A percentile compares a stretch with the other conserved stretches of the same genome.
phyloP scores from a whole-genome alignment of 352 stramenopile species.

The Hyaloperonospora arabidopsidis region DNA sequence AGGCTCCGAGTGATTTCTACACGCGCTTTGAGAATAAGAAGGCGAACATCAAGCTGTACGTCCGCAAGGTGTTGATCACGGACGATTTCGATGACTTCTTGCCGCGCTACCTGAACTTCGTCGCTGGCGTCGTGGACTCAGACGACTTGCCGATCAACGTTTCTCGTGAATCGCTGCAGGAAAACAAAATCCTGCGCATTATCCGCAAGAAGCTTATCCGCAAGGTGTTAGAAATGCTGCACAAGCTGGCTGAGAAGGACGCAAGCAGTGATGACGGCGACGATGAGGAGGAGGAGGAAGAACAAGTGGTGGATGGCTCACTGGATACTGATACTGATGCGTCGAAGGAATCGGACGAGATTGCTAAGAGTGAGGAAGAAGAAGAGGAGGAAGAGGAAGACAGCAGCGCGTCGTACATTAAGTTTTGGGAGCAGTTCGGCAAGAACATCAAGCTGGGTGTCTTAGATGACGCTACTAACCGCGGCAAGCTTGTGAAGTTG shows the following conservation, averaged over 20 bases:
- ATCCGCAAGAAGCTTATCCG: conserved; percentile 99
- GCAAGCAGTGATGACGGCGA: conserved; percentile 76
- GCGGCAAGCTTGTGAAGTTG: conserved; percentile 93
- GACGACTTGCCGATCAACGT: conserved; percentile 99
- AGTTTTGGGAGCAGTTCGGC: conserved; percentile 97
- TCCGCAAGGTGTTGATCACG: conserved; percentile 98
- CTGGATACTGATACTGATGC: conserved; percentile 12
- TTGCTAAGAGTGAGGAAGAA: conserved; percentile 28
- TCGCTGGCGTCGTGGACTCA: conserved; percentile 97
- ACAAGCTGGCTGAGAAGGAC: conserved; percentile 87
- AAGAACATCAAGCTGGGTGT: conserved; percentile 98
- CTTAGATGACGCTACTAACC: conserved; percentile 96
- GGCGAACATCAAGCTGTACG: conserved; percentile 95
- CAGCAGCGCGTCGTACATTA: conserved; percentile 89
- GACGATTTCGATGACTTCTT: conserved; percentile 98
- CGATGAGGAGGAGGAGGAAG: conserved; percentile 36
- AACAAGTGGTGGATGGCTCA: background rate
- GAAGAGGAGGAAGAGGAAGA: conserved; percentile 49
- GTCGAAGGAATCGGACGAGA: conserved; percentile 36
- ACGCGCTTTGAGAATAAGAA: conserved; percentile 89
- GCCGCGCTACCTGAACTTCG: conserved; percentile 97
- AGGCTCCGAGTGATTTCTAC: conserved; percentile 82
- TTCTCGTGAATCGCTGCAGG: conserved; percentile 97
- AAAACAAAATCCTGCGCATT: conserved; percentile 98
- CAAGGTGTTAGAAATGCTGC: conserved; percentile 98